Evolutionary conservation across 2,329 filamentous ascomycete genomes (phyloP).

Genomic region (Fusarium sp.): DNA sequence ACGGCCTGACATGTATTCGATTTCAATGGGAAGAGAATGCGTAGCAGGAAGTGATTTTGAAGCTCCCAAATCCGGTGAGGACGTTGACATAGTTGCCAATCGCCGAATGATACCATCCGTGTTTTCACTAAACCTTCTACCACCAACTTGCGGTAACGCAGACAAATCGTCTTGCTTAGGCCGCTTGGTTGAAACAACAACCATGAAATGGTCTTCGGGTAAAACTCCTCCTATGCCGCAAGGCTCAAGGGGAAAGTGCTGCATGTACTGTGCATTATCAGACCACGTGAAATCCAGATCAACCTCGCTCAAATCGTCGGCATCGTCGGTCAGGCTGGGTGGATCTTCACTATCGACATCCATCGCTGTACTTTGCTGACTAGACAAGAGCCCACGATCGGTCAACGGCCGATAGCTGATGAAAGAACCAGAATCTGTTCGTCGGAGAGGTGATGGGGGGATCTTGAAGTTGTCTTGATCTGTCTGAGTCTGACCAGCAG

Average conservation of each 20-base stretch:
- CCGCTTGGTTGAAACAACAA: conserved; percentile 63
- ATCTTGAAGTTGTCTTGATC: conserved; percentile 20
- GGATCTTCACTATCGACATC: conserved; percentile 43
- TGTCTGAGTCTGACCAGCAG: conserved; percentile 52
- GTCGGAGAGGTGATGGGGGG: conserved; percentile 43
- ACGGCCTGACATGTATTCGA: conserved; percentile 57
- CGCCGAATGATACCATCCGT: conserved; percentile 55
- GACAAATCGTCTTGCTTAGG: conserved; percentile 43
- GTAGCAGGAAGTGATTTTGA: background rate
- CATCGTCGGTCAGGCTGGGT: conserved; percentile 48
- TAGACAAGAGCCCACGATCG: conserved; percentile 43
- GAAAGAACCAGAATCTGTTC: conserved; percentile 62
- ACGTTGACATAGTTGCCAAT: conserved; percentile 54
- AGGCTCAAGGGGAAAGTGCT: conserved; percentile 58
- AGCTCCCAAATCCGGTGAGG: conserved; percentile 44
- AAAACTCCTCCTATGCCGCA: conserved; percentile 67
- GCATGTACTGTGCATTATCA: conserved; percentile 51
- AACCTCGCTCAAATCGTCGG: conserved; percentile 50
- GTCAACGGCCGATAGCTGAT: conserved; percentile 61
- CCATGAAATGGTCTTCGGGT: conserved; percentile 71
- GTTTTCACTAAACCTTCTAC: conserved; percentile 41
- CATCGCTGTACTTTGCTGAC: conserved; percentile 35
- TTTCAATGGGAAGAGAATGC: conserved; percentile 44
- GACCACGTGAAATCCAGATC: conserved; percentile 60
- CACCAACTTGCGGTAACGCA: background rate